Percentiles rank a stretch among this genome's conserved stretches.
Evolutionary conservation across 805 yeast genomes (phyloP).

Genomic region (Groenewaldozyma tartarivorans): DNA sequence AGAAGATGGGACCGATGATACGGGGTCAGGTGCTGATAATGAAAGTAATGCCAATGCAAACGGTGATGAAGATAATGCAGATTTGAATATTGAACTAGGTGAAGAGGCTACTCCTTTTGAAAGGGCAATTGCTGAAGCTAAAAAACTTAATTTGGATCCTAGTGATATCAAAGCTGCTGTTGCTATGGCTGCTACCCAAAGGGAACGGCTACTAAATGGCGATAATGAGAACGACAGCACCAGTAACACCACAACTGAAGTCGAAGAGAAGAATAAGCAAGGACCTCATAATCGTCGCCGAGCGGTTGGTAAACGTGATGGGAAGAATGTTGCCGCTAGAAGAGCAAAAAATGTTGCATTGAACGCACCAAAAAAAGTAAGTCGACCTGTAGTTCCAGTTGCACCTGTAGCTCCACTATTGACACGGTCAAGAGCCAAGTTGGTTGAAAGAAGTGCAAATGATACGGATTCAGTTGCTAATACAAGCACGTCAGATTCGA

Average conservation of each 20-base stretch:
- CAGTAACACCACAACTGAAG: neutral
- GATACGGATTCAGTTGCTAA: neutral
- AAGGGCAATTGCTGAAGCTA: conserved; percentile 18
- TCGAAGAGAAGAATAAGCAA: neutral
- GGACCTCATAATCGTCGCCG: neutral
- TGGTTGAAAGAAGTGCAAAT: neutral
- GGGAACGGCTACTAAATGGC: neutral
- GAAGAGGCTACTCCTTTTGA: conserved; percentile 18
- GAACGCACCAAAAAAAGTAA: neutral
- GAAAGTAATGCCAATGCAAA: too few species aligned
- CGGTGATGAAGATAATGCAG: conserved; percentile 16
- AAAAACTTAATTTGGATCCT: conserved; percentile 15
- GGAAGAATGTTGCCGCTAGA: neutral
- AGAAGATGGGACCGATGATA: neutral
- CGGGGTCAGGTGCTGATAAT: conserved; percentile 18
- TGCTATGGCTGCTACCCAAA: neutral
- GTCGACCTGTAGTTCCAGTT: conserved; percentile 6
- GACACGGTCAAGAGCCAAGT: conserved; percentile 6
- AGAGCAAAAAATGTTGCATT: neutral
- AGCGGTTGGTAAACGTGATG: neutral
- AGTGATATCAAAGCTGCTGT: conserved; percentile 14
- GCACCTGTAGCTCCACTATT: conserved; percentile 6
- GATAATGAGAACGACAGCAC: conserved; percentile 2
- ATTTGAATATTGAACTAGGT: conserved; percentile 7
- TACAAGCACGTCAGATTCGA: conserved; percentile 2